Evolutionary conservation across 768 basidiomycete genomes (phyloP).

Genomic region (Filobasidium wieringae): DNA sequence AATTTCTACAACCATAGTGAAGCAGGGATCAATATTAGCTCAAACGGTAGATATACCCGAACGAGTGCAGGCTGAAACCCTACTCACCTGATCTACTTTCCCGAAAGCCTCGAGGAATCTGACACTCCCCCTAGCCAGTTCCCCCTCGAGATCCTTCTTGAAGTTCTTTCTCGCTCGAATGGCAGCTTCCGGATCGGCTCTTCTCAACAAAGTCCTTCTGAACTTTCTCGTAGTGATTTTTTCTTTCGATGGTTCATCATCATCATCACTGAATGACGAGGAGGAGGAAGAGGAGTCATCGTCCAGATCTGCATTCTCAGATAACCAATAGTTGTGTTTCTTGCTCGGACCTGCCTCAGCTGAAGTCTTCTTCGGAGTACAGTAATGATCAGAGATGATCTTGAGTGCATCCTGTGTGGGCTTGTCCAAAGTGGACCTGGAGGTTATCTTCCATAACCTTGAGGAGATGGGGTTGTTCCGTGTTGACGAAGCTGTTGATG

Average conservation of each 20-base stretch:
- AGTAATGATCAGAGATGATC: conserved; percentile 72
- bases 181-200: conserved; percentile 38
- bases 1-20: conserved; percentile 55
- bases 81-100: conserved; percentile 76
- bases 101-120: conserved; percentile 73
- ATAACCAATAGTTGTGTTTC: conserved; percentile 7
- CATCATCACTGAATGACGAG: neutral
- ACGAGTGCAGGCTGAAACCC: neutral
- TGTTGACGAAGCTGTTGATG: neutral
- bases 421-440: conserved; percentile 48
- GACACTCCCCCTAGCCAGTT: conserved; percentile 66
- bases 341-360: conserved; percentile 11
- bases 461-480: conserved; percentile 27
- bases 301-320: neutral
- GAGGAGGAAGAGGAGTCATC: neutral
- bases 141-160: conserved; percentile 70
- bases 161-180: conserved; percentile 65
- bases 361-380: neutral
- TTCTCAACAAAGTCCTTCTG: neutral
- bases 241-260: neutral
- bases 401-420: conserved; percentile 55
- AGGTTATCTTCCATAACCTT: conserved; percentile 80
- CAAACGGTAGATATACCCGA: neutral
- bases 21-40: no score
- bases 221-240: neutral